Conservation (phyloP, 78 protist species). For the Dictyostelium brefeldianum region DNA sequence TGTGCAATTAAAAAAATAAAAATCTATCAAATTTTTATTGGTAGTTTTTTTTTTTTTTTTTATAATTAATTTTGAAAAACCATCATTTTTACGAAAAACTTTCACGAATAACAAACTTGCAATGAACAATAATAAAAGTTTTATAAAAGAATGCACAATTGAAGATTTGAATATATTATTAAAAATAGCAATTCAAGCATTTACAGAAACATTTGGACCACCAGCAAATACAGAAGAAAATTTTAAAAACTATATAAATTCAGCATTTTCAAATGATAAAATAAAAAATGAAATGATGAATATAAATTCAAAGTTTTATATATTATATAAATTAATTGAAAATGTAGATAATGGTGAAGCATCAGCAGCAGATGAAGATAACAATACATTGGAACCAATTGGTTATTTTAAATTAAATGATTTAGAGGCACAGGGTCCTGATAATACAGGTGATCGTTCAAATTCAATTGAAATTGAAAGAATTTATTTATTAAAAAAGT, state of each 20-base stretch:
- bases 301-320: neutral
- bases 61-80: too few species aligned
- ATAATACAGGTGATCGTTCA: neutral
- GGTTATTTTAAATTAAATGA: slow-evolving; percentile 15
- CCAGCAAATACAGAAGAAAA: slow-evolving; percentile 3
- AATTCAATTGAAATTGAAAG: slow-evolving; percentile 29
- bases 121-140: neutral
- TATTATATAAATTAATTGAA: neutral
- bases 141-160: neutral
- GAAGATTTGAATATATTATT: neutral
- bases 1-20: too few species aligned
- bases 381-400: neutral
- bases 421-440: neutral
- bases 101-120: too few species aligned
- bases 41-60: too few species aligned
- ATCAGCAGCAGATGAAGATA: too few species aligned
- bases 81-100: too few species aligned
- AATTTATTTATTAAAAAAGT: slow-evolving; percentile 5
- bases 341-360: neutral
- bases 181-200: neutral
- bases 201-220: neutral
- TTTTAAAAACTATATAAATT: neutral
- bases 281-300: neutral
- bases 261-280: neutral
- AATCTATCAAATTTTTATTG: too few species aligned